Percentiles rank a stretch among this genome's conserved stretches.
phyloP scores from a whole-genome alignment of 148 eudicot genomes.

The Silene latifolia region DNA sequence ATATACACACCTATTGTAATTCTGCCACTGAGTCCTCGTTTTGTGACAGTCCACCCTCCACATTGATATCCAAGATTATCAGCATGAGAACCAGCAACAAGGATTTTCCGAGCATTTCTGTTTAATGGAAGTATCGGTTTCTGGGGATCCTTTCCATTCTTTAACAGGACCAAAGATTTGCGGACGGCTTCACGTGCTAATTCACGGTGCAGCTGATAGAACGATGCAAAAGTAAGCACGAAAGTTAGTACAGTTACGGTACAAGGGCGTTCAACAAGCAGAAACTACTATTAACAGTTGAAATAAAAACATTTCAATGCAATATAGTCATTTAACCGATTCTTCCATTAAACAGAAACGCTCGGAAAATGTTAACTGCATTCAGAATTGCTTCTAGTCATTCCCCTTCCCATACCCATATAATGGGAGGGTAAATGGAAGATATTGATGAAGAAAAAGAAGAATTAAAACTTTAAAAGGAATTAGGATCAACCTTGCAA shows the following conservation, averaged over 20 bases:
- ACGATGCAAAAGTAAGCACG: conserved; percentile 5
- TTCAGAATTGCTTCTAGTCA: no score
- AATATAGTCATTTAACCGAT: no score
- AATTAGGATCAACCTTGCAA: conserved; percentile 57
- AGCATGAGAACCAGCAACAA: conserved; percentile 88
- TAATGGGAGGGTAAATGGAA: no score
- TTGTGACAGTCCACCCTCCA: conserved; percentile 87
- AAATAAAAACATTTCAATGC: no score
- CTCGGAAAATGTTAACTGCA: no score
- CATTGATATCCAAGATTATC: conserved; percentile 97
- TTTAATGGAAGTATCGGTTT: conserved; percentile 72
- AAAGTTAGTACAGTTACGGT: neutral
- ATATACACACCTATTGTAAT: conserved; percentile 68
- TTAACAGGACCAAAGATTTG: conserved; percentile 75
- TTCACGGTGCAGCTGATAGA: conserved; percentile 72
- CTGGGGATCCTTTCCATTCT: conserved; percentile 72
- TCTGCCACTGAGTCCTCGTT: conserved; percentile 79
- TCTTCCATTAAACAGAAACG: no score
- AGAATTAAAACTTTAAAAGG: neutral
- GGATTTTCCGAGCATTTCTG: conserved; percentile 54
- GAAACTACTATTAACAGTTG: no score
- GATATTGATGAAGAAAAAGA: neutral
- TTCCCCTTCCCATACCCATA: no score
- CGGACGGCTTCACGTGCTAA: conserved; percentile 98
- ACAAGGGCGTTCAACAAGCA: no score